Conservation (phyloP, 1,284 basidiomycete species). For the Malassezia nana region DNA sequence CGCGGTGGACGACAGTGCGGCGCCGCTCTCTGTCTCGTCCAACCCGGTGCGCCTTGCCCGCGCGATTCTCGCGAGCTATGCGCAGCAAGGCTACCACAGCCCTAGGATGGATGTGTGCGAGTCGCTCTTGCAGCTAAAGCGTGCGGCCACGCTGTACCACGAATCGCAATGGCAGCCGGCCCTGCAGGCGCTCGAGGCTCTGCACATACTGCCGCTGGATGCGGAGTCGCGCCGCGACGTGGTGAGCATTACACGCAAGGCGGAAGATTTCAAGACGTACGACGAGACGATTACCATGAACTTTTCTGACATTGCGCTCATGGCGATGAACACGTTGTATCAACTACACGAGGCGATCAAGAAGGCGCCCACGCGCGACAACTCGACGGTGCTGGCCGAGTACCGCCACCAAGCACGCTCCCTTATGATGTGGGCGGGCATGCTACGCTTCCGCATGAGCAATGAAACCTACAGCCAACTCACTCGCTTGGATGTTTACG, state of each 20-base stretch:
- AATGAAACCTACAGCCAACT: constrained; percentile 46
- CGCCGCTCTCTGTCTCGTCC: constrained; percentile 52
- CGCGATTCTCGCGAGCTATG: constrained; percentile 77
- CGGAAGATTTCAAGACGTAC: constrained; percentile 81
- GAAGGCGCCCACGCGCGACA: constrained; percentile 32
- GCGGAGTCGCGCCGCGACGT: constrained; percentile 58
- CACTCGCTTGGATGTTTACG: constrained; percentile 42
- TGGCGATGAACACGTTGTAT: constrained; percentile 88
- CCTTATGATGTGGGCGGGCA: constrained; percentile 48
- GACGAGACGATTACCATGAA: constrained; percentile 77
- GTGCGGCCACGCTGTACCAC: constrained; percentile 68
- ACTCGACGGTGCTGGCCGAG: constrained; percentile 31
- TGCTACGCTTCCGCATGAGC: constrained; percentile 47
- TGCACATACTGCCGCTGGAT: constrained; percentile 77
- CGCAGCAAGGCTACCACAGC: constrained; percentile 63
- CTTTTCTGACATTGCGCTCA: constrained; percentile 73
- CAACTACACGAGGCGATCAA: constrained; percentile 41
- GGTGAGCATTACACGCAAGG: constrained; percentile 69
- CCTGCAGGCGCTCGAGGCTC: constrained; percentile 74
- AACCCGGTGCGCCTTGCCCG: constrained; percentile 67
- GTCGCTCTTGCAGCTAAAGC: constrained; percentile 67
- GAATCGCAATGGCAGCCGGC: constrained; percentile 65
- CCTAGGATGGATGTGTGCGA: constrained; percentile 59
- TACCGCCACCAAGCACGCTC: constrained; percentile 39
- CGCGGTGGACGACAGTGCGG: constrained; percentile 18